Percentiles rank a stretch among this genome's conserved stretches.
Evolutionary conservation across 1,284 basidiomycete species (phyloP).

Genomic region (Ceratobasidium theobromae): DNA sequence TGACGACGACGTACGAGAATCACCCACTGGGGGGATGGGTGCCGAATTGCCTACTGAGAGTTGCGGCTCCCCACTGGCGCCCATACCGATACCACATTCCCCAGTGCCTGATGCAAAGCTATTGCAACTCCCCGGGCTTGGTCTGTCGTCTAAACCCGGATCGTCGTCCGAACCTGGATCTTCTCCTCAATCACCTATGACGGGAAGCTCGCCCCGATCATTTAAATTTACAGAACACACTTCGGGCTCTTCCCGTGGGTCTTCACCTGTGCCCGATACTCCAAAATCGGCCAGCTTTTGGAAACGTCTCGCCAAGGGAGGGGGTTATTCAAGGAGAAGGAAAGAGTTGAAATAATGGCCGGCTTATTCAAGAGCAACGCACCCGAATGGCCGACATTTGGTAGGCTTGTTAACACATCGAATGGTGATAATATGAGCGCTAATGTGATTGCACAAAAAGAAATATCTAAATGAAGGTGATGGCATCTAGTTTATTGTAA

Average conservation of each 20-base stretch:
- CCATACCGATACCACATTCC: background rate
- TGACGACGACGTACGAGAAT: background rate
- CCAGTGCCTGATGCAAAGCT: background rate
- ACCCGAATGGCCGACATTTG: background rate
- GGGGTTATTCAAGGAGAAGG: conserved; percentile 8
- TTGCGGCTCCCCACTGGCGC: background rate
- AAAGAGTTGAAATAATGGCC: conserved; percentile 2
- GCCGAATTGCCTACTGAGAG: background rate
- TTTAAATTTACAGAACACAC: background rate
- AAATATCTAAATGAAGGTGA: background rate
- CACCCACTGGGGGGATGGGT: background rate
- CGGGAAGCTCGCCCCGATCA: background rate
- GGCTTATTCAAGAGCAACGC: background rate
- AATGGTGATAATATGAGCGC: background rate
- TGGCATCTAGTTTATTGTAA: background rate
- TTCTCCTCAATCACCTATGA: background rate
- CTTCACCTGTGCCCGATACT: conserved; percentile 12
- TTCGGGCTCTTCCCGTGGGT: conserved; percentile 17
- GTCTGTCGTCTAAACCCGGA: background rate
- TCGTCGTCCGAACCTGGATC: conserved; percentile 9
- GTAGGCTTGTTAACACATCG: background rate
- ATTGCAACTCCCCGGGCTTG: background rate
- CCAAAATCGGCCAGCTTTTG: conserved; percentile 1
- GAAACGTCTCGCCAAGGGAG: conserved; percentile 13
- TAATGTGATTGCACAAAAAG: too few relatives aligned